Evolutionary conservation across 2,329 filamentous ascomycete species (phyloP), one percentile per base, ranked within the genome.

Genomic region (Cladosporium sp.): DNA sequence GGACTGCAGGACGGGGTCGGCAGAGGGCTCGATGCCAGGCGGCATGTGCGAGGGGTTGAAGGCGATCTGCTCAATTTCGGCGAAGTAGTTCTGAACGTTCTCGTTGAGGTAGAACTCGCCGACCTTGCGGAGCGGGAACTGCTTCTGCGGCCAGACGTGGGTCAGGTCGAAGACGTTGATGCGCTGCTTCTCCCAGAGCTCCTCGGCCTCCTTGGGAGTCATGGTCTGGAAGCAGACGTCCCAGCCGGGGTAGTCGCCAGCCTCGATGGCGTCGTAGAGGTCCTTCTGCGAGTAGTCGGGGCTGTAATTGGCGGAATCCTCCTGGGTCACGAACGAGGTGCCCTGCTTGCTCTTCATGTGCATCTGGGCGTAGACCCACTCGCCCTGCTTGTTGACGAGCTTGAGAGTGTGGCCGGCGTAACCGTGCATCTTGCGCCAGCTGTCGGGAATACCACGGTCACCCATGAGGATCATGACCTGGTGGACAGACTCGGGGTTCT

Each of bases 41-140:
- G 81, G 76, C 67, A 87, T 69, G 64, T 87, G 83, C 6, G 82
- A 77, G 37, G 85, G 84, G 55, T 78, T 83, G 76, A 86, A 88
- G 2, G 83, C 82, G 14, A 81, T 77, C 65, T 87, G 84, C 71
- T 88, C 84, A 46, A 87, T 84, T 61, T 86, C 81, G 58, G 78
- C 77, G 57, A 82, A 82, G 66, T 82, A 82, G 65, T 82, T 82
- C 65, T 78, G 68, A n/a, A 71, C 72, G 57, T 79, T 79, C 68
- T 78, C 76, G 64, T 78, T 79, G 40, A 79, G 58, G 59, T 68
- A 70, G 60, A 79, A 75, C 61, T 77, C 75, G 58, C 76, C 76
- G 33, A 79, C 70, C 65, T 78, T 77, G 57, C 76, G 75, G 4
- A 77, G 70, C 42, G 76, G 77, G 66, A 77, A 79, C 53, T 75